Conservation (phyloP, 116 monocot genomes). For the Papilionanthe hybrid region DNA sequence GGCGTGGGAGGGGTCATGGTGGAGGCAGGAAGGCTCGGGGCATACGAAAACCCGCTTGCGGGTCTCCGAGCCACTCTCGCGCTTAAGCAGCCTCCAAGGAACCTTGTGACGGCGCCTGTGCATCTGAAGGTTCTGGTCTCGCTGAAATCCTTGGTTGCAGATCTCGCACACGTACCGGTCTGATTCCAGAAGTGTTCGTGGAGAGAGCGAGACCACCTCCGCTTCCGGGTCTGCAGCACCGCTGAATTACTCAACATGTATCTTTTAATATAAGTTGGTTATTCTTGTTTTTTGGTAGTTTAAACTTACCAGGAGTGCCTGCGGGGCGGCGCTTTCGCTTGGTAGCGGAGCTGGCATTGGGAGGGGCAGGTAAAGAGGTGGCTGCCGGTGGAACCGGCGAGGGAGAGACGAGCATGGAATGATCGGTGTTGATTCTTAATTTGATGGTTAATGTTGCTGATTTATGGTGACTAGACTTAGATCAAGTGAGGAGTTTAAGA, state of each 20-base stretch:
- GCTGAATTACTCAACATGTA: neutral
- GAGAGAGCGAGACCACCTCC: slow-evolving; percentile 59
- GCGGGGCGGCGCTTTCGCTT: slow-evolving; percentile 20
- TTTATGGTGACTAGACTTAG: neutral
- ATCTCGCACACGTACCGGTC: slow-evolving; percentile 67
- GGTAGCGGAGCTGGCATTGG: neutral
- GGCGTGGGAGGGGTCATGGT: slow-evolving; percentile 86
- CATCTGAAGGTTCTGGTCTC: slow-evolving; percentile 75
- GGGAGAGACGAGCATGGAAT: neutral
- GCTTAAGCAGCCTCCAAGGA: slow-evolving; percentile 59
- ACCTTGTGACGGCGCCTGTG: slow-evolving; percentile 66
- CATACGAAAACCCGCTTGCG: slow-evolving; percentile 62
- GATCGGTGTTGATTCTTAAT: neutral
- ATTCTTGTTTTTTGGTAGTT: neutral
- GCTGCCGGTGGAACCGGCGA: neutral
- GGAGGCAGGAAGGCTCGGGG: slow-evolving; percentile 85
- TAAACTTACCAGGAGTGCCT: slow-evolving; percentile 13
- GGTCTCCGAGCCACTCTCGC: slow-evolving; percentile 12
- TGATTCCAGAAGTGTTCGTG: slow-evolving; percentile 51
- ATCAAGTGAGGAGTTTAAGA: neutral
- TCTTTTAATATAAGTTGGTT: no score
- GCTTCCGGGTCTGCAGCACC: slow-evolving; percentile 46
- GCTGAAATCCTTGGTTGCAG: slow-evolving; percentile 61
- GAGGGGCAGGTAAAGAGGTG: neutral
- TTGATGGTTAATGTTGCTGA: neutral